These are phyloP conservation scores for Claviceps monticola DNA, from an alignment of 2,329 filamentous ascomycete species.

Conservation along the genomic window DNA sequence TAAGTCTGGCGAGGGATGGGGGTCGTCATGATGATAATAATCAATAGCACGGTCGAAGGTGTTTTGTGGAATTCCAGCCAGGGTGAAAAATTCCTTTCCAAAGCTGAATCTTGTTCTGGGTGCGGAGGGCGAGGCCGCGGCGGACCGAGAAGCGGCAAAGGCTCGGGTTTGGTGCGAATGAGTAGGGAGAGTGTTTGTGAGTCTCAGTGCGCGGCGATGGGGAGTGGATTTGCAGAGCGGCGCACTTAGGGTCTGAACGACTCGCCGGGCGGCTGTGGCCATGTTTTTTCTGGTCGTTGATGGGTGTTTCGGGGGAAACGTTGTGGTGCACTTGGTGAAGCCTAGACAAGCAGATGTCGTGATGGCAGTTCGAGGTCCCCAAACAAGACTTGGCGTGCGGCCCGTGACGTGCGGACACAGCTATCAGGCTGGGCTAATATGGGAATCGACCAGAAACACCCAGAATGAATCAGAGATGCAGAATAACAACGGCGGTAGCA, in stretches of 20 bases:
- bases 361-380: too few relatives aligned
- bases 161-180: background rate
- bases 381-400: too few relatives aligned
- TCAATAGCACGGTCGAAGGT: conserved; percentile 11
- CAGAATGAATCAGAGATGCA: too few relatives aligned
- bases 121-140: background rate
- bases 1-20: background rate
- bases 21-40: background rate
- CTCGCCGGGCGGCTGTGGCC: background rate
- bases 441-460: too few relatives aligned
- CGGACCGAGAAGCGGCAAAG: conserved; percentile 4
- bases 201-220: background rate
- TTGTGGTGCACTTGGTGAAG: too few relatives aligned
- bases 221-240: background rate
- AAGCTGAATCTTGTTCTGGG: too few relatives aligned
- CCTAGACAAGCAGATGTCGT: too few relatives aligned
- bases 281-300: background rate
- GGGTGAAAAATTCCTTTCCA: conserved; percentile 8
- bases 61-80: conserved; percentile 11
- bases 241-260: background rate
- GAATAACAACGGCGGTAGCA: too few relatives aligned
- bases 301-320: too few relatives aligned
- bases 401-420: too few relatives aligned
- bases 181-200: background rate
- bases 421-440: too few relatives aligned